phyloP scores from a whole-genome alignment of 2,329 filamentous ascomycete genomes.

The Fusarium lyarnte region DNA sequence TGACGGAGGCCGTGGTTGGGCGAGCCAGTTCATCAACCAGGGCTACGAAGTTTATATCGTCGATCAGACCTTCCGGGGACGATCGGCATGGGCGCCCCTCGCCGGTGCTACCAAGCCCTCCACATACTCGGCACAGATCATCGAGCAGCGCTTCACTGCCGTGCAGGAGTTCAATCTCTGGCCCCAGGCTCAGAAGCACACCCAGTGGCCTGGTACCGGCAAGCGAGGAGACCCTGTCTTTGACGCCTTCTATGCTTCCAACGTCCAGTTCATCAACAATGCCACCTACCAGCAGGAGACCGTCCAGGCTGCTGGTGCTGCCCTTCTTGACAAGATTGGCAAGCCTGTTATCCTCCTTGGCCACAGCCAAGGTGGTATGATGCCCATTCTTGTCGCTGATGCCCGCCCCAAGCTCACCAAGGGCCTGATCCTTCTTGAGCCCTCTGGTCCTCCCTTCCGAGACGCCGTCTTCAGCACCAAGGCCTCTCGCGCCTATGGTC shows the following conservation, averaged over 20 bases:
- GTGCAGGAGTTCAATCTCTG: slow-evolving; percentile 26
- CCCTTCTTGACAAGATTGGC: slow-evolving; percentile 55
- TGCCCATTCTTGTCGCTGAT: slow-evolving; percentile 44
- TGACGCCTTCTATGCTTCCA: slow-evolving; percentile 38
- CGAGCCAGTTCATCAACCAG: slow-evolving; percentile 32
- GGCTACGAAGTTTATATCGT: slow-evolving; percentile 39
- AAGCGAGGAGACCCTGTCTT: slow-evolving; percentile 30
- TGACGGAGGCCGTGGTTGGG: slow-evolving; percentile 36
- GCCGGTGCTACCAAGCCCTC: slow-evolving; percentile 26
- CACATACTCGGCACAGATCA: slow-evolving; percentile 28
- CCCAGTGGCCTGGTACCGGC: slow-evolving; percentile 37
- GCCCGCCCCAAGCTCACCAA: slow-evolving; percentile 52
- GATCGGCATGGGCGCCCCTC: slow-evolving; percentile 33
- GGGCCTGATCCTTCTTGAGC: slow-evolving; percentile 57
- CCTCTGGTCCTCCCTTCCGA: slow-evolving; percentile 58
- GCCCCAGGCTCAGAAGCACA: slow-evolving; percentile 32
- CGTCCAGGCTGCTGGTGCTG: slow-evolving; percentile 46
- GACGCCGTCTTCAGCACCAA: slow-evolving; percentile 50
- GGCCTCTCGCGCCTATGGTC: slow-evolving; percentile 53
- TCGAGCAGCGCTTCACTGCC: slow-evolving; percentile 36
- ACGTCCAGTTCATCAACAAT: slow-evolving; percentile 37
- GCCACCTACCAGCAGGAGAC: slow-evolving; percentile 33
- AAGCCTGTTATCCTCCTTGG: slow-evolving; percentile 52
- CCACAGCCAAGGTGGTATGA: slow-evolving; percentile 58
- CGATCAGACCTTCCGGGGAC: slow-evolving; percentile 37